These are phyloP conservation scores for Didymella glomerata DNA, from an alignment of 2,329 filamentous ascomycete species.

Conservation along the genomic window DNA sequence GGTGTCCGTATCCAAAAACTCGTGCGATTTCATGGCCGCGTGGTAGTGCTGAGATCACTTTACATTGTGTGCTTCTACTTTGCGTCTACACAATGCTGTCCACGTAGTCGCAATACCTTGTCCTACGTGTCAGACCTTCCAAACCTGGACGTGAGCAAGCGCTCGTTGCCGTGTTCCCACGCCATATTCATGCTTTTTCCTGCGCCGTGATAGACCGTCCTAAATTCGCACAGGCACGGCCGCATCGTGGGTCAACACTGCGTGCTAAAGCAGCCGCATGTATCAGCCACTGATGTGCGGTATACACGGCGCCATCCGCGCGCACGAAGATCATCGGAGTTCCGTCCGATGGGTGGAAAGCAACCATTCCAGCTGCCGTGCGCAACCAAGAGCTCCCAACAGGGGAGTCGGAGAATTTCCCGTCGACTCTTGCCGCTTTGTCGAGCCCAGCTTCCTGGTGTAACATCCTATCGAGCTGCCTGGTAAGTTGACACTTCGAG, in stretches of 20 bases:
- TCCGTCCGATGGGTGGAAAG: conserved; percentile 4
- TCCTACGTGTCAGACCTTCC: conserved; percentile 1
- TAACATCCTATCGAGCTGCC: conserved; percentile 2
- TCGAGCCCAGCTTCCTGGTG: conserved; percentile 1
- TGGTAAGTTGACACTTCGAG: background rate
- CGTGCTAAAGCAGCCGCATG: conserved; percentile 9
- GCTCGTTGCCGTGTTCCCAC: background rate
- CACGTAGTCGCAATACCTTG: conserved; percentile 1
- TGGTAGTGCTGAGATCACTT: background rate
- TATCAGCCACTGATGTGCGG: conserved; percentile 2
- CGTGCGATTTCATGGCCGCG: background rate
- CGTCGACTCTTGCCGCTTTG: conserved; percentile 3
- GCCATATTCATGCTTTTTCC: background rate
- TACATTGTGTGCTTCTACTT: background rate
- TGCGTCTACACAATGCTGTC: background rate
- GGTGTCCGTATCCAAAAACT: background rate
- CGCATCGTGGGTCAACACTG: background rate
- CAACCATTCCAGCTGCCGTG: background rate
- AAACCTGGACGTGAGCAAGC: background rate
- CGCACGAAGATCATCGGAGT: conserved; percentile 11
- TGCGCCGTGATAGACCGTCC: background rate
- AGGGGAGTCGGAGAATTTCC: background rate
- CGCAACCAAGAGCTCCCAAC: background rate
- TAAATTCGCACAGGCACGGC: background rate
- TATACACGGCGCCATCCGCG: conserved; percentile 16